Base-by-base conservation (phyloP, 2,329 filamentous ascomycete species). In the Fusarium pseudoanthophilum region DNA sequence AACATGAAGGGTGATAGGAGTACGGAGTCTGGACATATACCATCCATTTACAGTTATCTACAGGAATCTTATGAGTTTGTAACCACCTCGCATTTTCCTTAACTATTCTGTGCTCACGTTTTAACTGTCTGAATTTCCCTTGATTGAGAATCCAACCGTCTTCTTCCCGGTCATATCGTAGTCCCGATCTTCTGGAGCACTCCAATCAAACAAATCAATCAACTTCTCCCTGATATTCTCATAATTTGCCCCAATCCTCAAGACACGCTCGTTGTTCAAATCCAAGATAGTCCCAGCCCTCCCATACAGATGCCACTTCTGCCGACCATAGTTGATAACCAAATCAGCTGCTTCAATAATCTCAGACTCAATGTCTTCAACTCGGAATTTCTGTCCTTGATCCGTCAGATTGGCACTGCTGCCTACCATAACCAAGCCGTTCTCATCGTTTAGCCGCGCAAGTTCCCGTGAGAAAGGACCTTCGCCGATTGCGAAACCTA, bases 1-100 rank as follows among this genome's bases (percentile, higher is more conserved):
- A 40, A 18, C 16, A 49, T 64, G 28, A 45, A 34, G 3, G 15
- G 4, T 7, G 9, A 16, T 5, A 11, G n/a, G 28, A 49, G 53
- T n/a, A 24, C 3, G 36, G 43, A 49, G 28, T 36, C 36, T 42
- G 28, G 8, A 8, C 4, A n/a, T 13, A 46, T 59, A 48, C 40
- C 28, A 28, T 26, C 28, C 4, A 14, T 40, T 34, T 21, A 26
- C 4, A 11, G 4, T 7, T 8, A 16, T 16, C 15, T 26, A 26
- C 21, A 26, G 0, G 20, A 24, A 15, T 7, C 4, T 4, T 4
- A 21, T 15, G 4, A 26, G 4, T 6, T 24, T 20, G 4, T 5
- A 34, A 34, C 32, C 14, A 20, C 13, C 3, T 52, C 2, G 3
- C 9, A 20, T 52, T 20, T 1, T 20, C 6, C 9, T 11, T 24